Base-by-base conservation (phyloP, 371 early-diverging fungal species). In the Zancudomyces culisetae region DNA sequence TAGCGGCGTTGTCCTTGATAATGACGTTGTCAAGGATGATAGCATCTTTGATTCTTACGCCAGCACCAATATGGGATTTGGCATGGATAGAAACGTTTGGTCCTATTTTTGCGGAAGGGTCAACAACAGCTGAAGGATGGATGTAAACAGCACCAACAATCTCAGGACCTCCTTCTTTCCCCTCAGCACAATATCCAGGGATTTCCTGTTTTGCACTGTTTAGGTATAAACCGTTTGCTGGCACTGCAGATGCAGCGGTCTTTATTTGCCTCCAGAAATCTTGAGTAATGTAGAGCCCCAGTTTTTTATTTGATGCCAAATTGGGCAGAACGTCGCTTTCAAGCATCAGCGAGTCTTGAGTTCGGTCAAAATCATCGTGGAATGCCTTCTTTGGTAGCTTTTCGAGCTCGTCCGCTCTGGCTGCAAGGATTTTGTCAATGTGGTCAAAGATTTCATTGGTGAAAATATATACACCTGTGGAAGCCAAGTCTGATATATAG, bases 81-180 rank as follows among this genome's bases (percentile, higher is more conserved):
- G 91, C 85, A 40, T 91, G 97, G 56, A 95, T 85, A n/a, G 83
- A 82, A 3, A 93, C 93, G 66, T 95, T 91, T 41, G 92, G 94
- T 1, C 94, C 92, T 54, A 98, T 80, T 71, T 86, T 87, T 39
- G 92, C 90, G n/a, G 83, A 76, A 27, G 91, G 89, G 72, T 94
- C 88, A 27, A 96, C 66, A 48, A 78, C 76, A 23, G 97, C 97
- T 26, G 87, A 82, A 18, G 91, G 91, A 60, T 96, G 94, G 61
- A 94, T 87, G 64, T 78, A 90, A 15, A 92, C 93, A 23, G 88
- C 82, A 43, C 85, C 90, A 53, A 84, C 79, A 51, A 92, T 78
- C 55, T 83, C 83, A n/a, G 90, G 82, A 2, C 82, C 83, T 28
- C 56, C 66, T 30, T 53, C 48, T 18, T 53, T 46, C 10, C 60